Base-by-base conservation (phyloP, 2,329 filamentous ascomycete species). In the Helicocarpus griseus region DNA sequence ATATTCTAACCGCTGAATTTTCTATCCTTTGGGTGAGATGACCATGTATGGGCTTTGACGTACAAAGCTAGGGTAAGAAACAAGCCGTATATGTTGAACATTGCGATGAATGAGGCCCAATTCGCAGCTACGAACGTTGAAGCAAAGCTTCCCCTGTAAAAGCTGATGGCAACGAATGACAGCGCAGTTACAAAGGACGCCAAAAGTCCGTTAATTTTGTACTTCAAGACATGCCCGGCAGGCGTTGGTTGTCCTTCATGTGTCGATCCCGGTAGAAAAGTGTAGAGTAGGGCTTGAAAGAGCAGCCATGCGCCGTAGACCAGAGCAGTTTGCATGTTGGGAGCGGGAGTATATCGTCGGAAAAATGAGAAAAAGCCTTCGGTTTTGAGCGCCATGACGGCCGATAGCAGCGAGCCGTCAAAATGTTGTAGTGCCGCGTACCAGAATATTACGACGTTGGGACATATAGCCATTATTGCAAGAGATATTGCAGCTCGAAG, bases 181-280 rank as follows among this genome's bases (percentile, higher is more conserved):
- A 62, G 26, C 54, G 73, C 66, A 0, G 70, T 73, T 5, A 70
- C 54, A 4, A 66, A 46, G 68, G 69, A 74, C 5, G 71, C 70
- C 1, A 56, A 55, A 1, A 74, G 57, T 0, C 72, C 72, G 54
- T 75, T 75, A n/a, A 68, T 71, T 19, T 63, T 64, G 53, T 75
- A 75, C 5, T 65, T 62, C 8, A 75, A 61, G 22, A 73, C 59
- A 54, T 74, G 56, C 0, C 72, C 72, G 14, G 70, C 72, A 3
- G 72, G 72, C 0, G 71, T 74, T 11, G 65, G 62, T 45, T 74
- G 72, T 2, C 72, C 72, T 4, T 58, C 63, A 17, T 62, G 62
- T 35, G 63, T 53, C 36, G 59, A 56, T 14, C 64, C 60, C 2
- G 67, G 67, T 26, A 70, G 58, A 38, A 62, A 63, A 33, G 55